Conservation (phyloP, 176 grass and related monocot genomes). For the Secale cereale region DNA sequence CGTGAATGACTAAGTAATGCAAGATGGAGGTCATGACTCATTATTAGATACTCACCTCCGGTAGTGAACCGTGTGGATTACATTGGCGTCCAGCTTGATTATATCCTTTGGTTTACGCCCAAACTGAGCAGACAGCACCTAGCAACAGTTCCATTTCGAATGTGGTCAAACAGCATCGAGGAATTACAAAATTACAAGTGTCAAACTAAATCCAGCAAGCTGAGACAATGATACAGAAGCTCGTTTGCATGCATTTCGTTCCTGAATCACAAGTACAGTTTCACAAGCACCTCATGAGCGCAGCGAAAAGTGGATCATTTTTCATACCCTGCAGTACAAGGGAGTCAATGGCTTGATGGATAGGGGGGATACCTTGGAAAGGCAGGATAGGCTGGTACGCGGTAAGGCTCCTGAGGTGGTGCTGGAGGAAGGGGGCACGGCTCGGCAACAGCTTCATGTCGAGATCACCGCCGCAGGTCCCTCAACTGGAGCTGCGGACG, state of each 20-base stretch:
- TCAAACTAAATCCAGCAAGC: background rate
- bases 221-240: background rate
- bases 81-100: slow-evolving; percentile 92
- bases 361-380: slow-evolving; percentile 55
- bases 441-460: slow-evolving; percentile 5
- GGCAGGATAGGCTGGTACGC: slow-evolving; percentile 89
- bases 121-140: slow-evolving; percentile 77
- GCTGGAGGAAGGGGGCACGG: slow-evolving; percentile 72
- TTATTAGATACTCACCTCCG: slow-evolving; percentile 46
- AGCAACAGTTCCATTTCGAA: slow-evolving; percentile 22
- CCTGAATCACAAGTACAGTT: background rate
- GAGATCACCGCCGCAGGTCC: background rate
- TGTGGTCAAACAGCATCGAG: background rate
- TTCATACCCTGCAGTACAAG: background rate
- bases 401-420: slow-evolving; percentile 60
- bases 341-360: background rate
- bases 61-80: slow-evolving; percentile 91
- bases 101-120: slow-evolving; percentile 91
- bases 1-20: background rate
- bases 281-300: slow-evolving; percentile 26
- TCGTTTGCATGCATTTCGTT: background rate
- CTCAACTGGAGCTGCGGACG: slow-evolving; percentile 32
- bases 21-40: background rate
- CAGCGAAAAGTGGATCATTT: background rate
- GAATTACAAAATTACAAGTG: background rate